Base-by-base conservation (phyloP, 495 filamentous ascomycete species). In the Apiosordaria backusii region DNA sequence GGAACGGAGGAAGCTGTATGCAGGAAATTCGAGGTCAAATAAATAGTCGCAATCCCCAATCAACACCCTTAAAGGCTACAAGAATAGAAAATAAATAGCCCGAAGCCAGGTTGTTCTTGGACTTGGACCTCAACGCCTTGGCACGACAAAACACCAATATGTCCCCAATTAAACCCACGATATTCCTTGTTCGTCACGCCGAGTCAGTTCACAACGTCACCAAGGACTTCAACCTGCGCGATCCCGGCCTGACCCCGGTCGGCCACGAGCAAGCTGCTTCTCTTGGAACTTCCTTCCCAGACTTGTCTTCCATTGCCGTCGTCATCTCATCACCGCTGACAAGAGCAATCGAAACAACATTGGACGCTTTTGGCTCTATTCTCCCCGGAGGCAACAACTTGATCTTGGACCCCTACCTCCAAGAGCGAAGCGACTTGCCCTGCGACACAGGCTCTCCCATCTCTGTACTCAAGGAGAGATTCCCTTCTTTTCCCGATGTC, bases 361-460 rank as follows among this genome's bases (percentile, higher is more conserved):
- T 74, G 16, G 66, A 68, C 0, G 70, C 24, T 0, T 67, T 67
- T 61, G 35, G 60, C 27, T 15, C 24, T 27, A 57, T 67, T 50
- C 7, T 62, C 59, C 16, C 53, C 1, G 61, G 29, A 3, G 52
- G 18, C 1, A 67, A 52, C n/a, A 57, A 55, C 4, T 55, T 76
- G 19, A 24, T 74, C n/a, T 64, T 76, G 13, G 72, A 74, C 21
- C 68, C 68, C 0, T 58, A 68, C 35, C 66, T 76, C 45, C 78
- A 80, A 60, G 78, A 80, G 50, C 72, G 76, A 50, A 78, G 77
- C 67, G 71, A 60, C 16, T 57, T 76, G 21, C 76, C 77, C 13
- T 79, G 77, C 70, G 78, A 80, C 67, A 77, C 75, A 19, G 76
- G 75, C 4, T 76, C 73, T 9, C 64, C 70, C 5, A 50, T 69